Evolutionary conservation across 257 asterid species (phyloP), one percentile per base, ranked within the genome.

Genomic region (Solanum lycopersicoides): DNA sequence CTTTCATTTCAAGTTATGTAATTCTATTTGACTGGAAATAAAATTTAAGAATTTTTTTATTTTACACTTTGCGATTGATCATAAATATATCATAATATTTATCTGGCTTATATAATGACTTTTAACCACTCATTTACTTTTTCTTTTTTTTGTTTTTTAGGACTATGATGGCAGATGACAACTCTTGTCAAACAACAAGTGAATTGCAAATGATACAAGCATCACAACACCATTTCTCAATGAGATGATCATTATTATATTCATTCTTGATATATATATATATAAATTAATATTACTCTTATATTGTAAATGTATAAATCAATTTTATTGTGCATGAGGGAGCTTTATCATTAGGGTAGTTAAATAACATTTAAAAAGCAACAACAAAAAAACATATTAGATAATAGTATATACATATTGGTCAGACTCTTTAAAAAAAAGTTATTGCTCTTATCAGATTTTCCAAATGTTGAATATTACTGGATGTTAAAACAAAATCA

Each of bases 121-220:
- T 12, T 25, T 39, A 71, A 23, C 34, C 18, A 53, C 39, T 37
- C 1, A 37, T 37, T 37, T 37, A 37, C 39, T 1, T 0, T 5
- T 6, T 34, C 1, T 0, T 28, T 3, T 14, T 39, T 37, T 23
- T 85, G 12, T 68, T 90, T 72, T 88, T 25, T 94, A 96, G 98
- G 94, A 71, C 88, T 11, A 34, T 93, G 93, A 90, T 93, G 20
- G 91, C 82, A 6, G 97, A 94, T 84, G 98, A 94, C 13, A 91
- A 86, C 88, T 94, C 98, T 6, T 94, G 98, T 89, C 98, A 95
- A 91, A 93, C 96, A 82, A 88, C 92, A 34, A 89, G 91, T 35
- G 94, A 94, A 82, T 69, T 95, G 91, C 99, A 96, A 87, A 94
- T 94, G 94, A 73, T 93, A 41, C 98, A 94, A 87, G 83, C 92